A percentile compares a stretch with the other conserved stretches of the same genome.
These are phyloP conservation scores for Bathelium albidoporum DNA, from an alignment of 495 filamentous ascomycete species.

Conservation along the genomic window DNA sequence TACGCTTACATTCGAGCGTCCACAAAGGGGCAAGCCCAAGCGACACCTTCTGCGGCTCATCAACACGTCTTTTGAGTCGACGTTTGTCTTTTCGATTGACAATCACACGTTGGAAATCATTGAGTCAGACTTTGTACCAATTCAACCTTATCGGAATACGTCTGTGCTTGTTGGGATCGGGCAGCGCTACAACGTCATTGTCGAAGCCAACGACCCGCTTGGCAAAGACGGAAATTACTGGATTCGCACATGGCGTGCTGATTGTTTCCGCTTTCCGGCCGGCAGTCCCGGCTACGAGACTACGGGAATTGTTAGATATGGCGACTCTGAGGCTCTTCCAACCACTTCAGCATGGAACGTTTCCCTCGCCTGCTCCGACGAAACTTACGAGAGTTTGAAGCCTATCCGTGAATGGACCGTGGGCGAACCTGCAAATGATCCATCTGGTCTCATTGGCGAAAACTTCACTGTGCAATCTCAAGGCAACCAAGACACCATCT, in stretches of 20 bases:
- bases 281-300: background rate
- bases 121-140: slow-evolving; percentile 33
- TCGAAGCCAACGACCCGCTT: slow-evolving; percentile 20
- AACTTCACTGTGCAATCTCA: no score
- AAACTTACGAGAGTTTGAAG: slow-evolving; percentile 21
- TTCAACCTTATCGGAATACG: slow-evolving; percentile 29
- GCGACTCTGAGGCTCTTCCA: background rate
- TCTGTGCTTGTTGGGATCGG: slow-evolving; percentile 12
- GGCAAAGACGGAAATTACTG: slow-evolving; percentile 24
- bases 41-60: slow-evolving; percentile 57
- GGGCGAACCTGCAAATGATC: slow-evolving; percentile 17
- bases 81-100: slow-evolving; percentile 34
- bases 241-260: slow-evolving; percentile 22
- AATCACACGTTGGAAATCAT: slow-evolving; percentile 31
- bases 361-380: slow-evolving; percentile 26
- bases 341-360: background rate
- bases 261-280: background rate
- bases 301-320: background rate
- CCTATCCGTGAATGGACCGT: slow-evolving; percentile 18
- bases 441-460: no score
- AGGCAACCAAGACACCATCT: no score
- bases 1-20: background rate
- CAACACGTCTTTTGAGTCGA: slow-evolving; percentile 50
- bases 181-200: slow-evolving; percentile 31
- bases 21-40: slow-evolving; percentile 26